phyloP scores from a whole-genome alignment of 2,329 filamentous ascomycete genomes.

The Epicoccum sorghinum region DNA sequence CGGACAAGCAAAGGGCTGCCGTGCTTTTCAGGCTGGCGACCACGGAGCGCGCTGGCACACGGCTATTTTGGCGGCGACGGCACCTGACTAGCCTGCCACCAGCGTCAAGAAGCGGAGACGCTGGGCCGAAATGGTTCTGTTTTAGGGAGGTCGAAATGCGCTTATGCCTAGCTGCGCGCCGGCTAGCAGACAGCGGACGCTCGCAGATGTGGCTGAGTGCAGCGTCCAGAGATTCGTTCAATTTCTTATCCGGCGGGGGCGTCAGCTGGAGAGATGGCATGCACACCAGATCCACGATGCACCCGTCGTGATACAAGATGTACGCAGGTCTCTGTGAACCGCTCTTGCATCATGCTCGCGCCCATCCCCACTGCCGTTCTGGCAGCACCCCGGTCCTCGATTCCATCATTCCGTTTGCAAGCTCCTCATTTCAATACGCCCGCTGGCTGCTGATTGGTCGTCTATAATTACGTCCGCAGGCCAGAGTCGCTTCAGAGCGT shows the following conservation, averaged over 20 bases:
- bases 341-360: constrained; percentile 17
- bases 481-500: constrained; percentile 11
- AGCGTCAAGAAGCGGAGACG: constrained; percentile 10
- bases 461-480: constrained; percentile 15
- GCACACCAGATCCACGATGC: constrained; percentile 5
- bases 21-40: constrained; percentile 19
- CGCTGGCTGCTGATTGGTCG: constrained; percentile 7
- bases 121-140: constrained; percentile 13
- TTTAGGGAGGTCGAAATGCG: constrained; percentile 20
- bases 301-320: constrained; percentile 12
- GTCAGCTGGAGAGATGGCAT: not conserved
- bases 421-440: constrained; percentile 13
- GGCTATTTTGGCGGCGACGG: constrained; percentile 1
- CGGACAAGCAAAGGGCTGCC: constrained; percentile 9
- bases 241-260: not conserved
- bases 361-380: constrained; percentile 11
- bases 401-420: constrained; percentile 6
- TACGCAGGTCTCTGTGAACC: constrained; percentile 12
- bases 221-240: not conserved
- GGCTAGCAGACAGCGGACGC: constrained; percentile 11
- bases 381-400: not conserved
- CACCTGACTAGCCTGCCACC: constrained; percentile 23
- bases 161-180: constrained; percentile 5
- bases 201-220: constrained; percentile 12
- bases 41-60: constrained; percentile 1